These are phyloP conservation scores for Botrytis cinerea DNA, from an alignment of 2,329 filamentous ascomycete genomes.

Conservation along the genomic window DNA sequence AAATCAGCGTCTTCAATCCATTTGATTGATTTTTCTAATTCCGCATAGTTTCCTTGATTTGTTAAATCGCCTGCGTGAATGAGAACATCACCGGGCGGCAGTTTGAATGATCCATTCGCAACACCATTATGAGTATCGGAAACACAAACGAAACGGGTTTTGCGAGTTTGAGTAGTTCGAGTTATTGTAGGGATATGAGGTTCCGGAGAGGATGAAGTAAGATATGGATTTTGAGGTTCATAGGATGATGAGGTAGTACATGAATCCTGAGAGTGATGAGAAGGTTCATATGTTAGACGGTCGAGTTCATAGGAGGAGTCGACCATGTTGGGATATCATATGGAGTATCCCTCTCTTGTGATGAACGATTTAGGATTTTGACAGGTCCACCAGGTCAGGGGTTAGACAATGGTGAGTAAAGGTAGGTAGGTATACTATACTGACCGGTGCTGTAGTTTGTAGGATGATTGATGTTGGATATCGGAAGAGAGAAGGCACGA, in stretches of 20 bases:
- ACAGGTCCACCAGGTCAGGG: neutral
- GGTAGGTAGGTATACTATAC: neutral
- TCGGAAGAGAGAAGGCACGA: neutral
- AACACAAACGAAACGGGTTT: constrained; percentile 71
- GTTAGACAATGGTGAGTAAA: neutral
- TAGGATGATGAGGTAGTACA: neutral
- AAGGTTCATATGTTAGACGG: constrained; percentile 2
- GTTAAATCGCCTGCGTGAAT: constrained; percentile 78
- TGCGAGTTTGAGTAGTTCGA: constrained; percentile 32
- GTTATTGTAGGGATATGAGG: neutral
- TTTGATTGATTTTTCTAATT: constrained; percentile 60
- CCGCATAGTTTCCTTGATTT: constrained; percentile 65
- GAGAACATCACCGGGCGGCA: constrained; percentile 72
- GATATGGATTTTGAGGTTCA: neutral
- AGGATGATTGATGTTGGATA: neutral
- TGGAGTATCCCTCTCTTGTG: neutral
- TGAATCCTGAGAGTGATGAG: neutral
- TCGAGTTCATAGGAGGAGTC: neutral
- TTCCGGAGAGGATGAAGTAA: constrained; percentile 8
- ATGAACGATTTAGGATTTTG: neutral
- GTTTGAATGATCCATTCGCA: constrained; percentile 54
- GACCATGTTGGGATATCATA: neutral
- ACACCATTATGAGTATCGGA: constrained; percentile 73
- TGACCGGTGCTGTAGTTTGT: neutral
- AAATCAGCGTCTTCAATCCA: constrained; percentile 71